Evolutionary conservation across 331 rosid species (phyloP).

Genomic region (Prunus yedoensis): DNA sequence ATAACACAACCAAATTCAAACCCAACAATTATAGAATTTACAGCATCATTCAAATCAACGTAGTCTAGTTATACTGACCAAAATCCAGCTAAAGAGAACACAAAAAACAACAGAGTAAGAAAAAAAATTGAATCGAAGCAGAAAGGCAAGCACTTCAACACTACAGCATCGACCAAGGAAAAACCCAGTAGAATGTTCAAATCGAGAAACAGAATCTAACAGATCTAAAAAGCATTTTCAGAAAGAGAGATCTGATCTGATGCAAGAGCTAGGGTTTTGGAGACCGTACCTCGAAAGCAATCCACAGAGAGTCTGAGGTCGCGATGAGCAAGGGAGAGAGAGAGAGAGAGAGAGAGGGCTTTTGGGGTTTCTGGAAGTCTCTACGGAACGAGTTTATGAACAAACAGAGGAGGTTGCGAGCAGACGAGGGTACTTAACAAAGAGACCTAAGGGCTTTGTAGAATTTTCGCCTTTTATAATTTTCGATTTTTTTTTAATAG

Average conservation of each 20-base stretch:
- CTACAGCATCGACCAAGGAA: not conserved
- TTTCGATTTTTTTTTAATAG: not conserved
- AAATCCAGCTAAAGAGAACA: not conserved
- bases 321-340: not conserved
- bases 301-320: slow-evolving; percentile 7
- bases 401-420: not conserved
- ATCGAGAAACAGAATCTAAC: slow-evolving; percentile 14
- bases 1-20: not conserved
- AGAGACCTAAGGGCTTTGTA: slow-evolving; percentile 21
- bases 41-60: not conserved
- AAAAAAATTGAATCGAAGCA: not conserved
- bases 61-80: not conserved
- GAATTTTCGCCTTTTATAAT: slow-evolving; percentile 23
- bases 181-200: not conserved
- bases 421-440: not conserved
- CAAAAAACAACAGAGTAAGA: not conserved
- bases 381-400: slow-evolving; percentile 14
- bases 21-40: not conserved
- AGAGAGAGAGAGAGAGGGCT: not conserved
- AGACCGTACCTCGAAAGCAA: slow-evolving; percentile 29
- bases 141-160: not conserved
- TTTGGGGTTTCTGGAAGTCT: slow-evolving; percentile 32
- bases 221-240: slow-evolving; percentile 32
- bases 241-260: slow-evolving; percentile 18
- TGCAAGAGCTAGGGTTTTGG: slow-evolving; percentile 2